Base-by-base conservation (phyloP, 257 asterid genomes). In the Gentiana dahurica region DNA sequence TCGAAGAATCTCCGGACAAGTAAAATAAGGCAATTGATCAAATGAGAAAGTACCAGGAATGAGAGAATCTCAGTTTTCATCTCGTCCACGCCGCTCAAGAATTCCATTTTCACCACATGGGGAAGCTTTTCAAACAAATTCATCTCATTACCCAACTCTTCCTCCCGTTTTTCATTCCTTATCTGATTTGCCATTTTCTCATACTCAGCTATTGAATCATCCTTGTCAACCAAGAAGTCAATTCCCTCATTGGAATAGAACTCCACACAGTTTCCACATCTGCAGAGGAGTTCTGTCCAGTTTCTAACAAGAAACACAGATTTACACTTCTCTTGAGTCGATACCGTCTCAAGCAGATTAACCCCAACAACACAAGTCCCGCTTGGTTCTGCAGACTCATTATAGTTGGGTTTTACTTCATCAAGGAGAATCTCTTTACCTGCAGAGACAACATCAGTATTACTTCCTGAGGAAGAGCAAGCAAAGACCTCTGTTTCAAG, bases 161-260 rank as follows among this genome's bases (percentile, higher is more conserved):
- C 73, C 83, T 83, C 79, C 70, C 78, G 68, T 71, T 88, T 80
- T 64, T 89, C 96, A 52, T 71, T 81, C 76, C 95, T 75, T 72
- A 77, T 83, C 79, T 72, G 85, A 67, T 83, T 86, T 39, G 87
- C 95, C 73, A 78, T 72, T 55, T 72, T 69, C 75, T 92, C 97
- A 12, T 92, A 92, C 75, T 92, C 95, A 4, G 85, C 95, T 57
- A 92, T 88, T 2, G 98, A 76, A 63, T 92, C 98, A 64, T 92
- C 97, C 73, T 57, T 73, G 61, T 92, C 97, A 8, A 79, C 78
- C 80, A 92, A 70, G 87, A 78, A 88, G 51, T 69, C 58, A 10
- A 92, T 69, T 57, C 75, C 79, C 81, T 66, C 83, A 73, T 75
- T 78, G 36, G 74, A 64, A 67, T 85, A 92, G 51, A 81, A 67